phyloP scores from a whole-genome alignment of 2,329 filamentous ascomycete species.

The Fulvia fulva region DNA sequence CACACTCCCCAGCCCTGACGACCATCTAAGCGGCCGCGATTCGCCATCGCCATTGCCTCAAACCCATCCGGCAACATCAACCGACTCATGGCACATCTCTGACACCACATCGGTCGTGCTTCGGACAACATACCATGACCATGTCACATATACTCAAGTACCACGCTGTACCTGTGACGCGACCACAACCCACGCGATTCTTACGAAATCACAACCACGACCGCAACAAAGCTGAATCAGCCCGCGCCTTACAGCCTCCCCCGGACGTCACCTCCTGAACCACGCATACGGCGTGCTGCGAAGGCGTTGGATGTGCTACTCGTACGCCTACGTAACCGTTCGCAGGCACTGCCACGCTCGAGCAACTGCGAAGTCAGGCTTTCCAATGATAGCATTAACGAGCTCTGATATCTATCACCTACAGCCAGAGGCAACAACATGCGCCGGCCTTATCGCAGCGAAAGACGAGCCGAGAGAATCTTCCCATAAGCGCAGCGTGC shows the following conservation, averaged over 20 bases:
- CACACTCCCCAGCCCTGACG: not conserved
- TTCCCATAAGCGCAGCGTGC: too few relatives aligned
- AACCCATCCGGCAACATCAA: not conserved
- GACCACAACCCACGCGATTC: not conserved
- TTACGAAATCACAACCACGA: not conserved
- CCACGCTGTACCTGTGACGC: not conserved
- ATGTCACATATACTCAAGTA: not conserved
- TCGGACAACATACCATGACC: not conserved
- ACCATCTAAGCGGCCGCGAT: not conserved
- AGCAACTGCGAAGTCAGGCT: too few relatives aligned
- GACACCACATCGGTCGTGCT: not conserved
- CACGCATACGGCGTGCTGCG: not conserved
- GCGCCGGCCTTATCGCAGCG: too few relatives aligned
- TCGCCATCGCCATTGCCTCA: too few relatives aligned
- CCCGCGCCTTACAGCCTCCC: too few relatives aligned
- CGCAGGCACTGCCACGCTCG: too few relatives aligned
- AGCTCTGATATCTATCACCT: too few relatives aligned
- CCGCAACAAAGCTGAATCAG: not conserved
- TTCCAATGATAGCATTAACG: too few relatives aligned
- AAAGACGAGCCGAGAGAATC: too few relatives aligned
- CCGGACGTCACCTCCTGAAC: not conserved
- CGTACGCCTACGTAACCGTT: too few relatives aligned
- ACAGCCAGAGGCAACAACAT: too few relatives aligned
- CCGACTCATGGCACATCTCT: not conserved
- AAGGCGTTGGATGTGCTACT: not conserved